Evolutionary conservation across 306 rosid species (phyloP).

Genomic region (Phaseolus lunatus): DNA sequence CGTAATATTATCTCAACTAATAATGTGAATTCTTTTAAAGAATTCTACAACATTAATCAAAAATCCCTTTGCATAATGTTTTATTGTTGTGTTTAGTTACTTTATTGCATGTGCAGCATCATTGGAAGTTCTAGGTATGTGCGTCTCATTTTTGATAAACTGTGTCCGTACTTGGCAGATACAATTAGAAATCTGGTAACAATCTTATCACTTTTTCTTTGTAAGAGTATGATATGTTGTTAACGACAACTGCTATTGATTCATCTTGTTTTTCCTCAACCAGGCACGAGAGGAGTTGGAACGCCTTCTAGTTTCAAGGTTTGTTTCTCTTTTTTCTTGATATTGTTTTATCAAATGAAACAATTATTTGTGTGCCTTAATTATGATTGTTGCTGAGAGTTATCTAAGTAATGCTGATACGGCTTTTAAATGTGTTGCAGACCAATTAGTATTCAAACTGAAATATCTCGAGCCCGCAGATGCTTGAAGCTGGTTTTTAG

Average conservation of each 20-base stretch:
- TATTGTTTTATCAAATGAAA: background rate
- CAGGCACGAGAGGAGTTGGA: slow-evolving; percentile 60
- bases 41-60: background rate
- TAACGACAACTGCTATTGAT: background rate
- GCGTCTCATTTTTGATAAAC: background rate
- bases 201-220: background rate
- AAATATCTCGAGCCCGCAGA: background rate
- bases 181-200: slow-evolving; percentile 41
- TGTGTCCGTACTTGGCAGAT: slow-evolving; percentile 2
- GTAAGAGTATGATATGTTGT: background rate
- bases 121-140: background rate
- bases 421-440: background rate
- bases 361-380: background rate
- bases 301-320: slow-evolving; percentile 42
- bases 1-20: background rate
- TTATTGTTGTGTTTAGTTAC: background rate
- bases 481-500: slow-evolving; percentile 47
- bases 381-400: background rate
- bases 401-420: background rate
- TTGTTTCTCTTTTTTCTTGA: slow-evolving; percentile 29
- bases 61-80: background rate
- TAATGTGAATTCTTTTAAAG: background rate
- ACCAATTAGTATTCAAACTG: background rate
- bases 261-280: slow-evolving; percentile 12
- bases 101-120: slow-evolving; percentile 41